Percentiles rank a stretch among this genome's conserved stretches.
Conservation (phyloP, 2,329 filamentous ascomycete species). For the Diaporthe sp. region DNA sequence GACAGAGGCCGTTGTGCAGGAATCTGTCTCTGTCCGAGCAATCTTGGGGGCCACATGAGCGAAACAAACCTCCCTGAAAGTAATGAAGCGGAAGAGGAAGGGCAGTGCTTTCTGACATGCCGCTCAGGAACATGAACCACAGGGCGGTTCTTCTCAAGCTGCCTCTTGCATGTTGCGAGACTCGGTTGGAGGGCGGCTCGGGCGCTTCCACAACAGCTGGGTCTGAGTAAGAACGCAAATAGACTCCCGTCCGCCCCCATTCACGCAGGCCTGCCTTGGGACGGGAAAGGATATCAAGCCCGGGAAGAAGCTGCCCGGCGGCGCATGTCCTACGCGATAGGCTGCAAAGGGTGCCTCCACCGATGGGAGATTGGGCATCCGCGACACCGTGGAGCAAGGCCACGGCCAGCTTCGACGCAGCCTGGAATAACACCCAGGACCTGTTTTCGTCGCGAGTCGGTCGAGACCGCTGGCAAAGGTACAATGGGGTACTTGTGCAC, state of each 20-base stretch:
- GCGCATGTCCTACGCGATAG: neutral
- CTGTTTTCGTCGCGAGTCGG: too few species aligned
- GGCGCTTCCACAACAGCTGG: too few species aligned
- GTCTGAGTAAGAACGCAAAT: neutral
- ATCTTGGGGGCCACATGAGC: neutral
- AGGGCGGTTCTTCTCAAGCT: too few species aligned
- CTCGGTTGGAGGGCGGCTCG: too few species aligned
- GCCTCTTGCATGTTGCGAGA: too few species aligned
- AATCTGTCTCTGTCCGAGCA: neutral
- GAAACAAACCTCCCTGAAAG: too few species aligned
- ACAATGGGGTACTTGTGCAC: neutral
- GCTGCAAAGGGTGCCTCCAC: neutral
- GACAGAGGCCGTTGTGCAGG: neutral
- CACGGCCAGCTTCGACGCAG: neutral
- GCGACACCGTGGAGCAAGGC: neutral
- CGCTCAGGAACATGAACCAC: neutral
- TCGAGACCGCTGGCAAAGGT: neutral
- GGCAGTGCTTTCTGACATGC: neutral
- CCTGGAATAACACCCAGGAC: neutral
- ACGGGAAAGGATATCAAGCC: too few species aligned
- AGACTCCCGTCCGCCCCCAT: constrained; percentile 1
- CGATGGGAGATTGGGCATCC: neutral
- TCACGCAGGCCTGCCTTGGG: neutral
- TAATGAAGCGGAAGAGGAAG: too few species aligned
- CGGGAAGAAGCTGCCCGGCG: neutral